Conservation (phyloP, 2,329 filamentous ascomycete species). For the Aspergillus sclerotialis region DNA sequence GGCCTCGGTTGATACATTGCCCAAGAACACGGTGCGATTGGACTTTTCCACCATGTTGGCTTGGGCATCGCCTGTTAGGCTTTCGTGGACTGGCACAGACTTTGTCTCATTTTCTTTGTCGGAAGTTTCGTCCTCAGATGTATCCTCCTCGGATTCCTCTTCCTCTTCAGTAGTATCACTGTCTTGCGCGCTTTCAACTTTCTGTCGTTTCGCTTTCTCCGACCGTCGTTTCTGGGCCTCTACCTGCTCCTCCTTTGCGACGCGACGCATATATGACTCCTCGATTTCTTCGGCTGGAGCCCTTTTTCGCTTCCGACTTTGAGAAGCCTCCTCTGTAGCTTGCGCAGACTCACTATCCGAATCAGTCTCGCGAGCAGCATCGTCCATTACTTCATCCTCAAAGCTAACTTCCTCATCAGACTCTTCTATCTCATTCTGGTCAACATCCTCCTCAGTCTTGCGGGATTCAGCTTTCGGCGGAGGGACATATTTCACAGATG, state of each 20-base stretch:
- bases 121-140: conserved; percentile 25
- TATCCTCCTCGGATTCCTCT: conserved; percentile 17
- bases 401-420: conserved; percentile 21
- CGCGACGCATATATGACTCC: conserved; percentile 36
- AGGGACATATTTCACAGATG: conserved; percentile 13
- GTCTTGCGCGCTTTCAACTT: conserved; percentile 43
- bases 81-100: conserved; percentile 33
- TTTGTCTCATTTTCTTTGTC: conserved; percentile 23
- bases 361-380: conserved; percentile 41
- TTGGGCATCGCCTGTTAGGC: conserved; percentile 27
- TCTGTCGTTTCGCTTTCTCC: conserved; percentile 33
- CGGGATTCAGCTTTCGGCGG: conserved; percentile 12
- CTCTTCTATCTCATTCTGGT: conserved; percentile 18
- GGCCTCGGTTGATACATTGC: conserved; percentile 78
- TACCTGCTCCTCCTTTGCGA: conserved; percentile 37
- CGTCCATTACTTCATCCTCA: conserved; percentile 33
- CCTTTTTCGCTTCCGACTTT: conserved; percentile 48
- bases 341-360: conserved; percentile 44
- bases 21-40: conserved; percentile 81
- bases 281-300: conserved; percentile 42
- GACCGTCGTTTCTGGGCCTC: conserved; percentile 26
- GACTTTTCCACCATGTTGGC: conserved; percentile 70
- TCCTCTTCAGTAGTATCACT: conserved; percentile 35
- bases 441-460: conserved; percentile 4
- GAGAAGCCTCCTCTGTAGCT: conserved; percentile 9